Conservation (phyloP, 2,329 filamentous ascomycete species). For the Dothiorella sarmentorum region DNA sequence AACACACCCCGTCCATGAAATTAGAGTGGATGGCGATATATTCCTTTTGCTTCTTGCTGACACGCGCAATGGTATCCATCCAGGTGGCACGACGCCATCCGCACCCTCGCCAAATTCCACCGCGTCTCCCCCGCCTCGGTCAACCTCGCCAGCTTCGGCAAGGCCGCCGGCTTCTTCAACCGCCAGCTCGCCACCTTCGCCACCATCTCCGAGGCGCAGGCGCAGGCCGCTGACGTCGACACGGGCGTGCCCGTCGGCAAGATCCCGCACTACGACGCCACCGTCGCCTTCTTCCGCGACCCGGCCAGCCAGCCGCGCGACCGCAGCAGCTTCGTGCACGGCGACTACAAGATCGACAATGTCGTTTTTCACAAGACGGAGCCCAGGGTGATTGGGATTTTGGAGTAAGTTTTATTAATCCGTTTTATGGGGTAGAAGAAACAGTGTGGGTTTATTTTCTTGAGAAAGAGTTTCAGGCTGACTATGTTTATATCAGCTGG, state of each 20-base stretch:
- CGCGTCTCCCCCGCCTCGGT: conserved; percentile 64
- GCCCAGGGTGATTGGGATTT: conserved; percentile 81
- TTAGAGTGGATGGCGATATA: too few relatives aligned
- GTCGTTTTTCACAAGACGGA: conserved; percentile 78
- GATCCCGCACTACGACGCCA: conserved; percentile 78
- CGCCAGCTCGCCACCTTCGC: conserved; percentile 82
- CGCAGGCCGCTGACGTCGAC: conserved; percentile 70
- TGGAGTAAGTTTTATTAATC: conserved; percentile 72
- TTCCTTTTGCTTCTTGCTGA: neutral
- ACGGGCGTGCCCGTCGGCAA: conserved; percentile 72
- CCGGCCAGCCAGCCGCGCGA: conserved; percentile 69
- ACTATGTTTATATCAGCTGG: too few relatives aligned
- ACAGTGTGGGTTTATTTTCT: too few relatives aligned
- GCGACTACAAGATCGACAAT: conserved; percentile 82
- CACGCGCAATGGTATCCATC: neutral
- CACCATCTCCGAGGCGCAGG: conserved; percentile 75
- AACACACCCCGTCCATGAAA: too few relatives aligned
- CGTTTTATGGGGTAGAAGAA: too few relatives aligned
- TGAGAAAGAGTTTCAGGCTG: too few relatives aligned
- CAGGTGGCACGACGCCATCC: conserved; percentile 78
- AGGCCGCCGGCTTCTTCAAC: conserved; percentile 72
- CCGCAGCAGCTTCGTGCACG: conserved; percentile 77
- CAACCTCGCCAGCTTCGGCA: conserved; percentile 71
- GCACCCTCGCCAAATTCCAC: conserved; percentile 83
- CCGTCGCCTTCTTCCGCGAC: conserved; percentile 74